These are phyloP conservation scores for Gloeopeniophorella convolvens DNA, from an alignment of 768 basidiomycete genomes.

Conservation along the genomic window DNA sequence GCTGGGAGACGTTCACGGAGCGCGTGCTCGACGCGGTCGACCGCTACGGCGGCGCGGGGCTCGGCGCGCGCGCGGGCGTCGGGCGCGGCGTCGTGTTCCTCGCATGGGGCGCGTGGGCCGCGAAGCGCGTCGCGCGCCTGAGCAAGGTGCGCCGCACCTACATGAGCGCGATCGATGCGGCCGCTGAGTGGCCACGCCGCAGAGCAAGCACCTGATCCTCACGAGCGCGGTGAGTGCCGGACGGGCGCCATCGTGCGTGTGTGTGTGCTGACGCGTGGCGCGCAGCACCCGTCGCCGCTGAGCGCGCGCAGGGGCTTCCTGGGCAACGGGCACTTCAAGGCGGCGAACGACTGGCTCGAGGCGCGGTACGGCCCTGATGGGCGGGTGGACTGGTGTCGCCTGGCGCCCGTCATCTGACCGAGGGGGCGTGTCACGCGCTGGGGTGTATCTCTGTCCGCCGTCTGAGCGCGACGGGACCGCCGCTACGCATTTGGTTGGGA, in stretches of 20 bases:
- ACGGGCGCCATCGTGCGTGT: slow-evolving; percentile 1
- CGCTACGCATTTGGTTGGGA: slow-evolving; percentile 13
- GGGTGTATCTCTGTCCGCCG: background rate
- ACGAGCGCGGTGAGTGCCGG: slow-evolving; percentile 56
- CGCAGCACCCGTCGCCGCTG: slow-evolving; percentile 78
- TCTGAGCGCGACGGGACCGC: background rate
- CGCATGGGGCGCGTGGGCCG: slow-evolving; percentile 87
- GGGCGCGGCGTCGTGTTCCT: slow-evolving; percentile 81
- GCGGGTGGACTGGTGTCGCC: slow-evolving; percentile 67
- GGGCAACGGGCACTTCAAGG: slow-evolving; percentile 84
- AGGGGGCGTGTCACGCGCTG: slow-evolving; percentile 4
- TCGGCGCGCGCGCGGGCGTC: slow-evolving; percentile 41
- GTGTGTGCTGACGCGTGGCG: slow-evolving; percentile 7
- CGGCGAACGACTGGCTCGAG: slow-evolving; percentile 84
- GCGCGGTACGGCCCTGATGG: slow-evolving; percentile 67
- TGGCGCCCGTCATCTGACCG: slow-evolving; percentile 27
- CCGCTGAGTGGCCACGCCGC: slow-evolving; percentile 3
- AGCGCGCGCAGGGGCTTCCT: slow-evolving; percentile 76
- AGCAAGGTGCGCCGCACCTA: slow-evolving; percentile 47
- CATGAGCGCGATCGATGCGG: background rate
- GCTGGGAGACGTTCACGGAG: slow-evolving; percentile 90
- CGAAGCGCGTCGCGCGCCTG: slow-evolving; percentile 72
- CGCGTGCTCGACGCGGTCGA: slow-evolving; percentile 74
- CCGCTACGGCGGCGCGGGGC: slow-evolving; percentile 67
- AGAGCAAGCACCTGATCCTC: slow-evolving; percentile 79